Percentiles rank a stretch among this genome's conserved stretches.
These are phyloP conservation scores for Elsinoe arachidis DNA, from an alignment of 2,329 filamentous ascomycete species.

Conservation along the genomic window DNA sequence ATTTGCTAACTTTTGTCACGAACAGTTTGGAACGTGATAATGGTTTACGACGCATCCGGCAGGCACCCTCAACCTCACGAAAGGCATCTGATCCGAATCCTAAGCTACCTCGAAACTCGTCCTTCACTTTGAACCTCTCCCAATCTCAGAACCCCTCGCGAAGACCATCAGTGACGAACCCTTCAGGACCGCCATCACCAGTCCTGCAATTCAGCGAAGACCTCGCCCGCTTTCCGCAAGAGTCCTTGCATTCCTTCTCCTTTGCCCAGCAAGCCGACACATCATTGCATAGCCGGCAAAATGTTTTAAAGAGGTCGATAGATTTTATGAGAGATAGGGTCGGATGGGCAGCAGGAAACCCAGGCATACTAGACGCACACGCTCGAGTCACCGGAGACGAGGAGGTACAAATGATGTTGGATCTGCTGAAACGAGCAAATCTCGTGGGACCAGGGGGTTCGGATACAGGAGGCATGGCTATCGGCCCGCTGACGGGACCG, in stretches of 20 bases:
- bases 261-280: constrained; percentile 95
- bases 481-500: constrained; percentile 67
- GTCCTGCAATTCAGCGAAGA: constrained; percentile 70
- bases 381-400: constrained; percentile 73
- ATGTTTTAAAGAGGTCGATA: constrained; percentile 83
- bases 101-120: constrained; percentile 65
- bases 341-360: constrained; percentile 67
- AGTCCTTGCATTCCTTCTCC: constrained; percentile 95
- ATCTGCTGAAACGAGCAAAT: constrained; percentile 73
- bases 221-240: constrained; percentile 81
- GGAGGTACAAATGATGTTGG: constrained; percentile 84
- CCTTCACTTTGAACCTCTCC: constrained; percentile 63
- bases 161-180: constrained; percentile 45
- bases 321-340: constrained; percentile 94
- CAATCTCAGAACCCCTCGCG: constrained; percentile 44
- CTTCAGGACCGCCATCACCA: constrained; percentile 61
- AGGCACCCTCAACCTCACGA: constrained; percentile 56
- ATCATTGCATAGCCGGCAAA: constrained; percentile 81
- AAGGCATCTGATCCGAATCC: constrained; percentile 40
- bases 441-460: constrained; percentile 62
- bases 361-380: constrained; percentile 73
- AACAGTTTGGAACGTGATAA: constrained; percentile 25
- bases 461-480: constrained; percentile 39
- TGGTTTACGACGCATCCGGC: constrained; percentile 87
- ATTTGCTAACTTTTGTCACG: neutral